These are phyloP conservation scores for Aspergillus unguis DNA, from an alignment of 2,329 filamentous ascomycete genomes.

Conservation along the genomic window DNA sequence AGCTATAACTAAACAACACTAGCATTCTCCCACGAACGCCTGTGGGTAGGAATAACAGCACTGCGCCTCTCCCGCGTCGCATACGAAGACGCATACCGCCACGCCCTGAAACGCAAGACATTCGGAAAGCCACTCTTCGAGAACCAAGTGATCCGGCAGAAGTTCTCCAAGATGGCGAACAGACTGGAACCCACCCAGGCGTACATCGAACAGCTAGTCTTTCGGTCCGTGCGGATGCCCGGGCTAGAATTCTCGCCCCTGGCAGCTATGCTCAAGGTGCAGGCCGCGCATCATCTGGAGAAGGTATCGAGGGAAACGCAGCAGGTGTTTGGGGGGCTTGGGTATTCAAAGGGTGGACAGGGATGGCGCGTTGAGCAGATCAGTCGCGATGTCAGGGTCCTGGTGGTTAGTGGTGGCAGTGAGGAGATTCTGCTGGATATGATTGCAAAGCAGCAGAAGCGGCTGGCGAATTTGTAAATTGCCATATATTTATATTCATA, in stretches of 20 bases:
- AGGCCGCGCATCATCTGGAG: background rate
- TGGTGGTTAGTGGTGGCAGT: slow-evolving; percentile 8
- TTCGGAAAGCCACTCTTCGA: background rate
- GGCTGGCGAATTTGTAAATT: slow-evolving; percentile 4
- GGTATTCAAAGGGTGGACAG: slow-evolving; percentile 11
- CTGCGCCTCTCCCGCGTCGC: background rate
- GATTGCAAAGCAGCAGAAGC: slow-evolving; percentile 11
- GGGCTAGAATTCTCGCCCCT: background rate
- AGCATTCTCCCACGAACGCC: background rate
- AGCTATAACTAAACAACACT: background rate
- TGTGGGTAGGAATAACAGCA: background rate
- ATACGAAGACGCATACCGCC: background rate
- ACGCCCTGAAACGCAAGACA: background rate
- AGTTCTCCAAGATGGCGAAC: background rate
- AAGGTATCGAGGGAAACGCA: background rate
- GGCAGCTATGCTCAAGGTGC: background rate
- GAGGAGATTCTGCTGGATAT: slow-evolving; percentile 16
- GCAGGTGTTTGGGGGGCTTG: background rate
- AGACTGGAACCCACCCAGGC: background rate
- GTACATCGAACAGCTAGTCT: background rate
- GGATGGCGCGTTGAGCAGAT: slow-evolving; percentile 15
- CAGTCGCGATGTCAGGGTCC: slow-evolving; percentile 12
- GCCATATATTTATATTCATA: background rate
- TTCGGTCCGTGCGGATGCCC: background rate
- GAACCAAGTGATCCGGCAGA: background rate